Evolutionary conservation across 148 eudicot genomes (phyloP).

Genomic region (Camellia sinensis): DNA sequence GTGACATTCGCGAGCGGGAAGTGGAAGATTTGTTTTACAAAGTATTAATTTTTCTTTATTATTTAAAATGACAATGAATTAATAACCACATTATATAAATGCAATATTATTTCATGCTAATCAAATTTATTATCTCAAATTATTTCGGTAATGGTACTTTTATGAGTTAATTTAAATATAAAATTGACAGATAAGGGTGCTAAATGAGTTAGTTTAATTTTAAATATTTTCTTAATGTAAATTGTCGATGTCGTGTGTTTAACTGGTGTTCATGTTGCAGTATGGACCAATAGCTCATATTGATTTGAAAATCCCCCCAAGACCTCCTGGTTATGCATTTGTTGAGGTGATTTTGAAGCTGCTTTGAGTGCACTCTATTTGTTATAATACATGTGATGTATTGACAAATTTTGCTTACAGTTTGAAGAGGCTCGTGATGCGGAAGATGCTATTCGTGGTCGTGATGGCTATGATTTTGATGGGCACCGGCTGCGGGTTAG

Average conservation of each 20-base stretch:
- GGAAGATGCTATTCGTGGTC: slow-evolving; percentile 93
- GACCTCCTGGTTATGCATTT: slow-evolving; percentile 99
- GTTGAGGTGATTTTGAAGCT: slow-evolving; percentile 63
- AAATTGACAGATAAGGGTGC: neutral
- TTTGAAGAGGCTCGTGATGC: slow-evolving; percentile 97
- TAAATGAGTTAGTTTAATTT: neutral
- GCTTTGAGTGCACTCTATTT: neutral
- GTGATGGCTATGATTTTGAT: slow-evolving; percentile 99
- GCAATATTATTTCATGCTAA: neutral
- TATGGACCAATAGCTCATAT: slow-evolving; percentile 86
- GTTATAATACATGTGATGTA: neutral
- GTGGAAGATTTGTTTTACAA: slow-evolving; percentile 74
- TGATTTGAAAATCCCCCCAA: slow-evolving; percentile 94
- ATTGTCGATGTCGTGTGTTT: no score
- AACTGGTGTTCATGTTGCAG: slow-evolving; percentile 40
- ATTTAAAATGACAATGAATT: neutral
- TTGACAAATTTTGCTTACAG: slow-evolving; percentile 30
- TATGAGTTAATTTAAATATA: neutral
- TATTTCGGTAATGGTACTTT: neutral
- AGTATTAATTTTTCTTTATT: slow-evolving; percentile 24
- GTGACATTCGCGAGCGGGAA: slow-evolving; percentile 64
- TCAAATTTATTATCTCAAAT: no score
- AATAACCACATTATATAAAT: neutral
- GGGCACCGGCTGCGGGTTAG: slow-evolving; percentile 88
- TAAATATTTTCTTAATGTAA: no score